Conservation (phyloP, 805 yeast species). For the Candida maris region DNA sequence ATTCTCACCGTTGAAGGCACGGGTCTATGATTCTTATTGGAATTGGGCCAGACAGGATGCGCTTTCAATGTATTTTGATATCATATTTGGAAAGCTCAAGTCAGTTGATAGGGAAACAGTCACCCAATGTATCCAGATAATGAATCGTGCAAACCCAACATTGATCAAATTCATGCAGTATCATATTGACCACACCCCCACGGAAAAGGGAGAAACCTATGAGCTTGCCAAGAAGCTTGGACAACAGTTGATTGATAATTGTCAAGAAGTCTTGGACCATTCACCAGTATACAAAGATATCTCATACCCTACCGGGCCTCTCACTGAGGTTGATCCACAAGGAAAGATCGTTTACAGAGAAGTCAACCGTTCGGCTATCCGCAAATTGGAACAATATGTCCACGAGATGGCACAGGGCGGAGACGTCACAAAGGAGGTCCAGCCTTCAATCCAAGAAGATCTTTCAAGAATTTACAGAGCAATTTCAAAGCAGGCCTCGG, state of each 20-base stretch:
- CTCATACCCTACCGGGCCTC: slow-evolving; percentile 90
- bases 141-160: slow-evolving; percentile 95
- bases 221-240: slow-evolving; percentile 86
- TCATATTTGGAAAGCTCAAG: slow-evolving; percentile 88
- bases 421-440: slow-evolving; percentile 62
- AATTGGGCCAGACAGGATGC: slow-evolving; percentile 99
- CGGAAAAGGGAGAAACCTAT: slow-evolving; percentile 87
- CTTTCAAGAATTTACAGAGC: slow-evolving; percentile 79
- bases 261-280: slow-evolving; percentile 73
- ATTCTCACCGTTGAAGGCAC: slow-evolving; percentile 88
- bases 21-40: slow-evolving; percentile 97
- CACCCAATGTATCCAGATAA: slow-evolving; percentile 91
- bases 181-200: slow-evolving; percentile 78
- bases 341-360: slow-evolving; percentile 86
- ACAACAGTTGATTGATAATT: slow-evolving; percentile 90
- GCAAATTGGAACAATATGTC: slow-evolving; percentile 94
- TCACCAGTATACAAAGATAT: slow-evolving; percentile 97
- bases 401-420: slow-evolving; percentile 96
- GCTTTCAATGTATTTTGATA: slow-evolving; percentile 88
- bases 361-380: slow-evolving; percentile 81
- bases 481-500: slow-evolving; percentile 69
- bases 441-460: slow-evolving; percentile 83
- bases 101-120: slow-evolving; percentile 95
- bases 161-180: slow-evolving; percentile 96
- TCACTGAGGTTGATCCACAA: slow-evolving; percentile 79